These are phyloP conservation scores for Albatrellus ellisii DNA, from an alignment of 768 basidiomycete genomes.

Conservation along the genomic window DNA sequence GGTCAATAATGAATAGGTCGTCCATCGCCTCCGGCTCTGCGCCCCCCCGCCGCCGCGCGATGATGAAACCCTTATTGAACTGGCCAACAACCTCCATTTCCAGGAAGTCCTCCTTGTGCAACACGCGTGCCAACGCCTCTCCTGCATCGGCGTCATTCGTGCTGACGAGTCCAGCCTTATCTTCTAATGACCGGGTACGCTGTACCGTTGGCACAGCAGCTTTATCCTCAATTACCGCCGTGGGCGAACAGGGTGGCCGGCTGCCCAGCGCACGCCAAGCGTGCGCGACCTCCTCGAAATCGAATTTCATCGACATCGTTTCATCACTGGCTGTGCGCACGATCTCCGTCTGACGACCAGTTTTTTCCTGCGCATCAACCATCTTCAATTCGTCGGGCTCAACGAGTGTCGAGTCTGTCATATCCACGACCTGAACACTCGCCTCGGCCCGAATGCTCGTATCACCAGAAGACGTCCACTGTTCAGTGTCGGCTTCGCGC, in stretches of 20 bases:
- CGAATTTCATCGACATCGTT: slow-evolving; percentile 21
- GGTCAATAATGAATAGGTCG: slow-evolving; percentile 93
- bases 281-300: slow-evolving; percentile 20
- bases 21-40: slow-evolving; percentile 32
- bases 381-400: slow-evolving; percentile 12
- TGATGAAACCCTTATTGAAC: slow-evolving; percentile 93
- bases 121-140: slow-evolving; percentile 67
- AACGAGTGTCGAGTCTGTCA: no score
- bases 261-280: slow-evolving; percentile 13
- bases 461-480: neutral
- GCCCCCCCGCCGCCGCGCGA: slow-evolving; percentile 48
- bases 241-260: no score
- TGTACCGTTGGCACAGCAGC: no score
- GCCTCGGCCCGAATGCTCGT: neutral
- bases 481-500: neutral
- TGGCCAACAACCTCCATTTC: slow-evolving; percentile 83
- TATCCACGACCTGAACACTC: no score
- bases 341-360: slow-evolving; percentile 5
- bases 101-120: slow-evolving; percentile 77
- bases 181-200: neutral
- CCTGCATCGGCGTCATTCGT: slow-evolving; percentile 43
- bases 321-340: slow-evolving; percentile 7
- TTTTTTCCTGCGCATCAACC: slow-evolving; percentile 10
- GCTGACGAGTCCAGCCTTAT: slow-evolving; percentile 16
- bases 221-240: no score